phyloP scores from a whole-genome alignment of 768 basidiomycete species.

The Gloeostereum incarnatum region DNA sequence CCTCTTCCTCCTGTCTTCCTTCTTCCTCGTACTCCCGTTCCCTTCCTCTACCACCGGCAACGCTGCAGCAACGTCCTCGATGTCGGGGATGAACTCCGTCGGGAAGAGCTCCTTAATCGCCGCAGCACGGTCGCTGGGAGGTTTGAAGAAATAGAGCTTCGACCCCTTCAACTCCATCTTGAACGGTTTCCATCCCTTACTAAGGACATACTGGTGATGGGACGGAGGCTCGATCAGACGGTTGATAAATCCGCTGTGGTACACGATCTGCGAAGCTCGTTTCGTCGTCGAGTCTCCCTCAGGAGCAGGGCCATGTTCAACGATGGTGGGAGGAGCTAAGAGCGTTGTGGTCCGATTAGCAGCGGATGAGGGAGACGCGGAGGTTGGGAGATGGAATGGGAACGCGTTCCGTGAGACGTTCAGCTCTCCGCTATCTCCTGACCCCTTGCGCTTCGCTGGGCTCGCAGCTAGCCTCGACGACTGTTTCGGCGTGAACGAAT shows the following conservation, averaged over 20 bases:
- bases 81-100: slow-evolving; percentile 44
- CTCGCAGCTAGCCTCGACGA: slow-evolving; percentile 58
- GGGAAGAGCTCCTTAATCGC: slow-evolving; percentile 74
- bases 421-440: slow-evolving; percentile 30
- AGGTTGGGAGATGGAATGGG: slow-evolving; percentile 1
- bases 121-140: slow-evolving; percentile 55
- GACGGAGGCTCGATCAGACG: slow-evolving; percentile 40
- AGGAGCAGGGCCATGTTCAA: slow-evolving; percentile 28
- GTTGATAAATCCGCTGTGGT: slow-evolving; percentile 70
- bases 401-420: slow-evolving; percentile 4
- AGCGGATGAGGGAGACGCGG: background rate
- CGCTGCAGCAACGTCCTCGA: slow-evolving; percentile 39
- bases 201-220: slow-evolving; percentile 23
- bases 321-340: slow-evolving; percentile 39
- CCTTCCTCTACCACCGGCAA: slow-evolving; percentile 14
- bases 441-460: slow-evolving; percentile 46
- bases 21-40: slow-evolving; percentile 13
- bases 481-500: slow-evolving; percentile 63
- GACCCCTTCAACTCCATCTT: slow-evolving; percentile 79
- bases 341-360: slow-evolving; percentile 13
- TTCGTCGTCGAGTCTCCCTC: slow-evolving; percentile 23
- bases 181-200: slow-evolving; percentile 81
- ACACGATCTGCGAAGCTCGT: slow-evolving; percentile 72
- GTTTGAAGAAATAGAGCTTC: slow-evolving; percentile 83
- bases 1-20: slow-evolving; percentile 41